Percentiles rank a stretch among this genome's conserved stretches.
phyloP scores from a whole-genome alignment of 768 basidiomycete genomes.

The Lactifluus volemus region DNA sequence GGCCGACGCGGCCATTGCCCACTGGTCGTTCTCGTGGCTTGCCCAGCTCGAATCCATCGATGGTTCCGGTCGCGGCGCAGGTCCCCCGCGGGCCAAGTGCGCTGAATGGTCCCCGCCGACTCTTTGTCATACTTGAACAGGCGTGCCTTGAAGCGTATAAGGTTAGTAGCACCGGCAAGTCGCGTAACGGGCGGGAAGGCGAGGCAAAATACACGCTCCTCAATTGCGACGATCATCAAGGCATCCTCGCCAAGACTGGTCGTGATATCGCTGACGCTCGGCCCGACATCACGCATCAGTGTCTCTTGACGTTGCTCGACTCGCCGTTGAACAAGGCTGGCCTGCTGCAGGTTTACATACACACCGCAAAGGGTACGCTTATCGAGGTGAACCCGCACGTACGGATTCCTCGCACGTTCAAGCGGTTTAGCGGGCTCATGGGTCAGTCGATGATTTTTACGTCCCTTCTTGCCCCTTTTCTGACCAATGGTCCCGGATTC shows the following conservation, averaged over 20 bases:
- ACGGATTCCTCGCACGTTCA: conserved; percentile 96
- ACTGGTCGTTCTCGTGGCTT: conserved; percentile 34
- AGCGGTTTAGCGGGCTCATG: conserved; percentile 97
- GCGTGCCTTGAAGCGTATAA: conserved; percentile 96
- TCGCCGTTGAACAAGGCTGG: conserved; percentile 98
- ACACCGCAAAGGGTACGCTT: conserved; percentile 90
- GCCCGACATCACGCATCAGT: conserved; percentile 99
- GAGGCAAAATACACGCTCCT: conserved; percentile 94
- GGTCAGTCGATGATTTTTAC: conserved; percentile 39
- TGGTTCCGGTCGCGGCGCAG: conserved; percentile 77
- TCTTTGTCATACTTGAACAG: conserved; percentile 88
- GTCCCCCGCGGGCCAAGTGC: conserved; percentile 52
- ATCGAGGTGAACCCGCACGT: conserved; percentile 99
- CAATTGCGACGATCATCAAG: conserved; percentile 99
- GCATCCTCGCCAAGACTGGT: conserved; percentile 94
- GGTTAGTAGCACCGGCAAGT: conserved; percentile 52
- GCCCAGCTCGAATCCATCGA: conserved; percentile 52
- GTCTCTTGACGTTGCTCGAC: conserved; percentile 90
- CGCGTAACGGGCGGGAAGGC: conserved; percentile 43
- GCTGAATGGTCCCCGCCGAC: conserved; percentile 44
- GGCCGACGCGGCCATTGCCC: conserved; percentile 25
- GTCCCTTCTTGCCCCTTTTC: neutral
- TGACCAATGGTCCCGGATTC: neutral
- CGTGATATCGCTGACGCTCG: conserved; percentile 98
- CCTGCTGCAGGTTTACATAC: conserved; percentile 93